Percentiles rank a stretch among this genome's conserved stretches.
Evolutionary conservation across 2,329 filamentous ascomycete species (phyloP).

Genomic region (Pseudonectria buxi): DNA sequence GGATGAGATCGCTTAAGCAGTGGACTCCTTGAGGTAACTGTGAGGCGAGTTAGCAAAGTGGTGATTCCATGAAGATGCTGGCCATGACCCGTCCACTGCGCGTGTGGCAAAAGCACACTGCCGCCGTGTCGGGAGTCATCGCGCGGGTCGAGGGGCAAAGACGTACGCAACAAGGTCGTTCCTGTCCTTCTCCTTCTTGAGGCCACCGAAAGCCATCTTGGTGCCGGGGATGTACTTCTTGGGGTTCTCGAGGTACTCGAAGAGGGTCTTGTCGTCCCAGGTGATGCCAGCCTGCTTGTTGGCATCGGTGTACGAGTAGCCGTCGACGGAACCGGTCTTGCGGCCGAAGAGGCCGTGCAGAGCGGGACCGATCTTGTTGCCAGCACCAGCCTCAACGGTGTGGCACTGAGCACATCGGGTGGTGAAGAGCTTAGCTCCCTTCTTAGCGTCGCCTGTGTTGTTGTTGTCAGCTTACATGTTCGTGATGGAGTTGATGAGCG

Average conservation of each 20-base stretch:
- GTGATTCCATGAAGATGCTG: background rate
- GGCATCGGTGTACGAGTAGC: slow-evolving; percentile 97
- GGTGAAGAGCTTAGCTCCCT: slow-evolving; percentile 99
- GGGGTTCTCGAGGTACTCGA: slow-evolving; percentile 99
- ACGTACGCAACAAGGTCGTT: slow-evolving; percentile 97
- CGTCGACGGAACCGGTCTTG: slow-evolving; percentile 83
- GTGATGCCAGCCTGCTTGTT: slow-evolving; percentile 95
- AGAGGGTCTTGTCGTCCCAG: slow-evolving; percentile 84
- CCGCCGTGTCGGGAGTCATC: background rate
- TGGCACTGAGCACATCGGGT: slow-evolving; percentile 98
- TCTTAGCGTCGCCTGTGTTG: slow-evolving; percentile 73
- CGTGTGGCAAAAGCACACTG: background rate
- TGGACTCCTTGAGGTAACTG: slow-evolving; percentile 63
- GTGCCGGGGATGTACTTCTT: slow-evolving; percentile 99
- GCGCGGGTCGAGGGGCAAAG: slow-evolving; percentile 1
- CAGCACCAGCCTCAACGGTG: slow-evolving; percentile 81
- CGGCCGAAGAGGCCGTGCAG: slow-evolving; percentile 97
- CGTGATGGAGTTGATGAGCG: background rate
- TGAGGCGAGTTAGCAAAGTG: slow-evolving; percentile 17
- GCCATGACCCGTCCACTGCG: too few relatives aligned
- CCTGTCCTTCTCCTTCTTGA: slow-evolving; percentile 99
- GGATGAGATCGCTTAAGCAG: slow-evolving; percentile 48
- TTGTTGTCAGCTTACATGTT: slow-evolving; percentile 21
- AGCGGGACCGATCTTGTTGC: slow-evolving; percentile 97
- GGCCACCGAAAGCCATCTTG: slow-evolving; percentile 99